phyloP scores from a whole-genome alignment of 140 eudicot species.

The Flaveria floridana region DNA sequence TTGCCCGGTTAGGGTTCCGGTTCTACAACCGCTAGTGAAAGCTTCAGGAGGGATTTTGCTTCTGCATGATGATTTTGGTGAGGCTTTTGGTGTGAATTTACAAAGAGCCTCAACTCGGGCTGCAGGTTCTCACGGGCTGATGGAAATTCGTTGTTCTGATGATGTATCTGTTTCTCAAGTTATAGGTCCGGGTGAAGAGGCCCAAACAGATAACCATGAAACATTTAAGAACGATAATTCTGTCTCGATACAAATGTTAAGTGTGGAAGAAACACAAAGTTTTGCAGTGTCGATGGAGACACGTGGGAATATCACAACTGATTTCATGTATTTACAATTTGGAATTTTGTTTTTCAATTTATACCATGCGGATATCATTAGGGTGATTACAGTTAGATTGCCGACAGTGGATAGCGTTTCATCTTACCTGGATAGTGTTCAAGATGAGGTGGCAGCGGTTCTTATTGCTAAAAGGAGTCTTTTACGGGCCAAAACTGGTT shows the following conservation, averaged over 20 bases:
- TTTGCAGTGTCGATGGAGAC: conserved; percentile 82
- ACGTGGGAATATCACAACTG: conserved; percentile 61
- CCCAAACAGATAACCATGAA: conserved; percentile 63
- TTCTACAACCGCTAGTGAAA: conserved; percentile 81
- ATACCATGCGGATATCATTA: conserved; percentile 76
- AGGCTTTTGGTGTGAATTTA: conserved; percentile 92
- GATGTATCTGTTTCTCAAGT: conserved; percentile 63
- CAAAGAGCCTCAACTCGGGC: conserved; percentile 86
- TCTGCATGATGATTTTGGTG: conserved; percentile 93
- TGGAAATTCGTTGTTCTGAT: conserved; percentile 94
- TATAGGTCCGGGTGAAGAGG: conserved; percentile 92
- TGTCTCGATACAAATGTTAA: conserved; percentile 63
- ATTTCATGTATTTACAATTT: conserved; percentile 74
- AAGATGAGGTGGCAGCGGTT: conserved; percentile 88
- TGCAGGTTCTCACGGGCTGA: conserved; percentile 79
- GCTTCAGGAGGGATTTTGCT: conserved; percentile 88
- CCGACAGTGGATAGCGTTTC: conserved; percentile 83
- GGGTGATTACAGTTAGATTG: conserved; percentile 79
- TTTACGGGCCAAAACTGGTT: conserved; percentile 61
- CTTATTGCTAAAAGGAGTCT: conserved; percentile 80
- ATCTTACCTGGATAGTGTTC: conserved; percentile 73
- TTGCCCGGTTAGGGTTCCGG: conserved; percentile 77
- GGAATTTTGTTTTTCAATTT: conserved; percentile 64
- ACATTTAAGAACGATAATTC: conserved; percentile 64
- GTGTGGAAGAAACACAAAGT: conserved; percentile 91